A percentile compares a stretch with the other conserved stretches of the same genome.
phyloP scores from a whole-genome alignment of 225 moss, liverwort and hornwort genomes.

The Sphagnum contortum region DNA sequence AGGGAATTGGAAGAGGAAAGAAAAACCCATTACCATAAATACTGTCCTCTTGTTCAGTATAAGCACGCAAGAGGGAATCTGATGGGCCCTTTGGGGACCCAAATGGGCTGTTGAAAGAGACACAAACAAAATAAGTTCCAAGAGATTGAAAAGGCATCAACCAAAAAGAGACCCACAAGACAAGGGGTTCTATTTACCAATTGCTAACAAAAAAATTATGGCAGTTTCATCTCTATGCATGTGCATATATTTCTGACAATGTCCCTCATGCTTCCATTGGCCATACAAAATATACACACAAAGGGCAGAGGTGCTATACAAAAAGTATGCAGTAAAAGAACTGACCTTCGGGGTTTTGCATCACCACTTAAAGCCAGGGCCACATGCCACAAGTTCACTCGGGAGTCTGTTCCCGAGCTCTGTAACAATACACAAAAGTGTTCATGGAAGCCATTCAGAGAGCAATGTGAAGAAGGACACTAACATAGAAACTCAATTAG shows the following conservation, averaged over 20 bases:
- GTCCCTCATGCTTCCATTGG: no score
- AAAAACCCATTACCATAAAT: conserved; percentile 49
- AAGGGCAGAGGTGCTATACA: background rate
- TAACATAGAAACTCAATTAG: background rate
- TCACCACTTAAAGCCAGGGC: conserved; percentile 19
- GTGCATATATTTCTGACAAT: no score
- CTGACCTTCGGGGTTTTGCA: conserved; percentile 33
- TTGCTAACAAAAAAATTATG: no score
- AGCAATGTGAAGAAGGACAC: no score
- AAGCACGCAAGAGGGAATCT: conserved; percentile 62
- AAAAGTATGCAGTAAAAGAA: background rate
- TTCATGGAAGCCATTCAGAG: background rate
- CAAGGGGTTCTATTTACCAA: no score
- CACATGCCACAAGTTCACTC: conserved; percentile 76
- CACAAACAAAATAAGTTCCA: background rate
- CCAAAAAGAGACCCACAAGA: no score
- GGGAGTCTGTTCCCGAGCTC: conserved; percentile 83
- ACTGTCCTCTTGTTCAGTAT: conserved; percentile 85
- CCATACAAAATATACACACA: no score
- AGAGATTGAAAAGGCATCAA: no score
- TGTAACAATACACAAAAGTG: conserved; percentile 8
- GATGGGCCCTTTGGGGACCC: conserved; percentile 44
- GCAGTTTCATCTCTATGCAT: no score
- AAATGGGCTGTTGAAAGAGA: conserved; percentile 35
- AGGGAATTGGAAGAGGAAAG: background rate